These are phyloP conservation scores for Botrytis byssoidea DNA, from an alignment of 2,329 filamentous ascomycete species.

Conservation along the genomic window DNA sequence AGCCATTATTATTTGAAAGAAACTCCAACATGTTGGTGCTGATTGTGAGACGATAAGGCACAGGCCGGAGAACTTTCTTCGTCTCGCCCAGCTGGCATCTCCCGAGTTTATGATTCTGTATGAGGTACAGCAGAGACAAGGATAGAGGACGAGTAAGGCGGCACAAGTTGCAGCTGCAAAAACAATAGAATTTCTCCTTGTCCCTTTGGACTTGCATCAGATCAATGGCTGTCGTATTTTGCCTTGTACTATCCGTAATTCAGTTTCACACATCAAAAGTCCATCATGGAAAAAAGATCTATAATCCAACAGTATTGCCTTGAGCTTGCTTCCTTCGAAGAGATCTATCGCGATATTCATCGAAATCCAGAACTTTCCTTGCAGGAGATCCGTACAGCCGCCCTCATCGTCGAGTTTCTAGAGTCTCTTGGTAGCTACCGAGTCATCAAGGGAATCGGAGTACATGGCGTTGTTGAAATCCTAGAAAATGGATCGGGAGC, in stretches of 20 bases:
- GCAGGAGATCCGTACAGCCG: slow-evolving; percentile 52
- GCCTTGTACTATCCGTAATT: neutral
- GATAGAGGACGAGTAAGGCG: neutral
- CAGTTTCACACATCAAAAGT: neutral
- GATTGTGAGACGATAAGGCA: neutral
- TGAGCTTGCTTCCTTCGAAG: slow-evolving; percentile 45
- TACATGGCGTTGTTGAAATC: slow-evolving; percentile 56
- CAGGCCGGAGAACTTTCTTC: neutral
- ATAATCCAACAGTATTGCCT: neutral
- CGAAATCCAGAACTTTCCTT: slow-evolving; percentile 57
- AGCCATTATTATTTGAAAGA: neutral
- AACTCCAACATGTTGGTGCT: neutral
- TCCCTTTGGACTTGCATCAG: neutral
- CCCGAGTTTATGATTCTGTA: no score
- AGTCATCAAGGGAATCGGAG: slow-evolving; percentile 53
- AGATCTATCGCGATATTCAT: slow-evolving; percentile 58
- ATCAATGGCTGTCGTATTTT: neutral
- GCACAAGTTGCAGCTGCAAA: neutral
- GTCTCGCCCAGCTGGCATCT: neutral
- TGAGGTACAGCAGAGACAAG: neutral
- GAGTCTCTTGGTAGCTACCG: slow-evolving; percentile 39
- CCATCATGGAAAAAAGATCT: neutral
- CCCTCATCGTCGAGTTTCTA: slow-evolving; percentile 46
- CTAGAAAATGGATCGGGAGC: slow-evolving; percentile 54
- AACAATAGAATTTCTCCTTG: neutral